A percentile compares a stretch with the other conserved stretches of the same genome.
phyloP scores from a whole-genome alignment of 331 rosid species.

The Malus hybrid region DNA sequence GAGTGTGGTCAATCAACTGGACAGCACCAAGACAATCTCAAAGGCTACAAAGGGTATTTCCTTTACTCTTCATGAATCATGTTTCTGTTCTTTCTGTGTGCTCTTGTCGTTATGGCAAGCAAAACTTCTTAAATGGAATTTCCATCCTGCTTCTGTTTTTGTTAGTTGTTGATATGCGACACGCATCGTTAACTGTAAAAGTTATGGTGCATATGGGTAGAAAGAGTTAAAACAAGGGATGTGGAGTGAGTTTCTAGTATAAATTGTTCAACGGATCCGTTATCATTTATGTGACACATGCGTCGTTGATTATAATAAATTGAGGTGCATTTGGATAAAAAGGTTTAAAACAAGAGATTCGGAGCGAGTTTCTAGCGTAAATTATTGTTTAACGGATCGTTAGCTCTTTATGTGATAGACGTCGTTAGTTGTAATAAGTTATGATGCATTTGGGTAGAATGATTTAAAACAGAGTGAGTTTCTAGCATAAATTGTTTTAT shows the following conservation, averaged over 20 bases:
- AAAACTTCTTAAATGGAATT: too few species aligned
- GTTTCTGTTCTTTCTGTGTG: background rate
- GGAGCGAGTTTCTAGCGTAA: too few species aligned
- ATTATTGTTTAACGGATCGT: too few species aligned
- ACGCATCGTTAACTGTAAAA: background rate
- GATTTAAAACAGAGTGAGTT: too few species aligned
- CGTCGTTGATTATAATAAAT: too few species aligned
- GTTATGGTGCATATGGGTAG: background rate
- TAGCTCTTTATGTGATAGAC: too few species aligned
- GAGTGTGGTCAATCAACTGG: background rate
- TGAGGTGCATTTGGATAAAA: background rate
- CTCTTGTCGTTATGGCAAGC: too few species aligned
- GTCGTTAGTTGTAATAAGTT: too few species aligned
- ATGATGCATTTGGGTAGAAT: too few species aligned
- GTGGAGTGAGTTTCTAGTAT: background rate
- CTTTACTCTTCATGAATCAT: background rate
- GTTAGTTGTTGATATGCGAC: background rate
- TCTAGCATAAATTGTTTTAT: too few species aligned
- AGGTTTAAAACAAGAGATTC: too few species aligned
- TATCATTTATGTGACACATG: background rate
- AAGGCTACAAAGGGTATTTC: background rate
- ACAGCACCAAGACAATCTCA: background rate
- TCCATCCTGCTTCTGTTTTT: too few species aligned
- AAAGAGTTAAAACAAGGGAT: background rate
- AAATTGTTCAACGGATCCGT: background rate